These are phyloP conservation scores for Diaporthe citriasiana DNA, from an alignment of 2,329 filamentous ascomycete species.

Conservation along the genomic window DNA sequence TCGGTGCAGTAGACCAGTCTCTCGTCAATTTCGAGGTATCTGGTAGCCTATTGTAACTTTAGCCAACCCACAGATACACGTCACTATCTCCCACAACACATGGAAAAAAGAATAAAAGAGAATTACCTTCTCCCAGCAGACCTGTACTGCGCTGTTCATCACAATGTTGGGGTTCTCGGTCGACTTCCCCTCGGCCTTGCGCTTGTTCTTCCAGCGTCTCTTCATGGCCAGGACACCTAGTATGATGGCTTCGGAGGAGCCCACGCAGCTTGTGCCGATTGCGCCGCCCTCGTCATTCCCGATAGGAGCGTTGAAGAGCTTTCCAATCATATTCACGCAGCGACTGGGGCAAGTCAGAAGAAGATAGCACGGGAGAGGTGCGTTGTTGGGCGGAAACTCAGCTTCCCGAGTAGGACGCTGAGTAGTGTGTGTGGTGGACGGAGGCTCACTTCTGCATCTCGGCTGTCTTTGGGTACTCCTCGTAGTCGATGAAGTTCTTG, in stretches of 20 bases:
- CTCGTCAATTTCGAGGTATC: conserved; percentile 95
- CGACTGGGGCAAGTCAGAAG: conserved; percentile 68
- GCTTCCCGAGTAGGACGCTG: neutral
- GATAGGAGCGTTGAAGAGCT: conserved; percentile 85
- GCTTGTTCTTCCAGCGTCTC: conserved; percentile 90
- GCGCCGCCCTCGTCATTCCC: conserved; percentile 68
- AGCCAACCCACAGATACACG: neutral
- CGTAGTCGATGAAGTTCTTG: conserved; percentile 96
- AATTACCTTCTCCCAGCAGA: conserved; percentile 89
- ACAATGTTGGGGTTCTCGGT: conserved; percentile 87
- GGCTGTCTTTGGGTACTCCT: conserved; percentile 85
- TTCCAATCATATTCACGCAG: conserved; percentile 91
- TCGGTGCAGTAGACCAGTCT: conserved; percentile 76
- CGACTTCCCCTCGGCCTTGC: conserved; percentile 85
- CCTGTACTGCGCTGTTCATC: conserved; percentile 96
- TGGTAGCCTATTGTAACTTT: conserved; percentile 63
- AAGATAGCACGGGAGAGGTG: no score
- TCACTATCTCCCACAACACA: neutral
- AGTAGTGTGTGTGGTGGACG: neutral
- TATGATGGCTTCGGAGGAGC: conserved; percentile 92
- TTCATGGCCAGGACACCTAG: conserved; percentile 91
- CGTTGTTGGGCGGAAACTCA: neutral
- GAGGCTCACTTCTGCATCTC: conserved; percentile 56
- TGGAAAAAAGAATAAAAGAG: neutral
- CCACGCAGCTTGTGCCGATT: conserved; percentile 88